These are phyloP conservation scores for Xylaria grammica DNA, from an alignment of 495 filamentous ascomycete genomes.

Conservation along the genomic window DNA sequence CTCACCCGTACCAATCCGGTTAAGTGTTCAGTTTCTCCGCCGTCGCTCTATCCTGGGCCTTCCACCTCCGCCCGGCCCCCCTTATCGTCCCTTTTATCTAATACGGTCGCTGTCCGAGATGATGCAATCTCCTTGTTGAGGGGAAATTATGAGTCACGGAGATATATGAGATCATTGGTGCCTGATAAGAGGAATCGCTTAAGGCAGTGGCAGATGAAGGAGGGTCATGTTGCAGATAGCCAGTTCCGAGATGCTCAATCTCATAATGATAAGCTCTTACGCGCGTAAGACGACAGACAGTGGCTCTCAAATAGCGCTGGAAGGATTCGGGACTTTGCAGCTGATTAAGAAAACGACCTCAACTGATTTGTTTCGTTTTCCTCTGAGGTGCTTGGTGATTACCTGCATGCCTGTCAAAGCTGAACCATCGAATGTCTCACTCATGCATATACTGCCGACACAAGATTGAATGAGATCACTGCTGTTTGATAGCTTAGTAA, in stretches of 20 bases:
- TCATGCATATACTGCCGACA: conserved; percentile 5
- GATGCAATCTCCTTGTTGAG: too few relatives aligned
- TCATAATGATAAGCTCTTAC: not conserved
- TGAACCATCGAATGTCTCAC: conserved; percentile 11
- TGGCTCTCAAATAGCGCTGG: not conserved
- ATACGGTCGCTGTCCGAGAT: too few relatives aligned
- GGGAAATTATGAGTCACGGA: too few relatives aligned
- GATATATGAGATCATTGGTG: too few relatives aligned
- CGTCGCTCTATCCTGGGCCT: too few relatives aligned
- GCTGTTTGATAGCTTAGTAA: not conserved
- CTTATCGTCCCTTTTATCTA: too few relatives aligned
- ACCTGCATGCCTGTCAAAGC: not conserved
- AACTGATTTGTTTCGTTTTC: conserved; percentile 12
- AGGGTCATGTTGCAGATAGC: not conserved
- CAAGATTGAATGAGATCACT: not conserved
- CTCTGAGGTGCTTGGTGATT: not conserved
- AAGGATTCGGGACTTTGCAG: conserved; percentile 10
- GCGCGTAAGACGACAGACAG: not conserved
- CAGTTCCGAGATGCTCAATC: not conserved
- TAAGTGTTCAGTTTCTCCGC: too few relatives aligned
- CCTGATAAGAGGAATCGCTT: too few relatives aligned
- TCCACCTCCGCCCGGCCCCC: too few relatives aligned
- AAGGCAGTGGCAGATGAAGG: not conserved
- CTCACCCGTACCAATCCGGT: too few relatives aligned
- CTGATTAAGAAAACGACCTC: not conserved